Evolutionary conservation across 495 filamentous ascomycete species (phyloP).

Genomic region (Aspergillus affinis): DNA sequence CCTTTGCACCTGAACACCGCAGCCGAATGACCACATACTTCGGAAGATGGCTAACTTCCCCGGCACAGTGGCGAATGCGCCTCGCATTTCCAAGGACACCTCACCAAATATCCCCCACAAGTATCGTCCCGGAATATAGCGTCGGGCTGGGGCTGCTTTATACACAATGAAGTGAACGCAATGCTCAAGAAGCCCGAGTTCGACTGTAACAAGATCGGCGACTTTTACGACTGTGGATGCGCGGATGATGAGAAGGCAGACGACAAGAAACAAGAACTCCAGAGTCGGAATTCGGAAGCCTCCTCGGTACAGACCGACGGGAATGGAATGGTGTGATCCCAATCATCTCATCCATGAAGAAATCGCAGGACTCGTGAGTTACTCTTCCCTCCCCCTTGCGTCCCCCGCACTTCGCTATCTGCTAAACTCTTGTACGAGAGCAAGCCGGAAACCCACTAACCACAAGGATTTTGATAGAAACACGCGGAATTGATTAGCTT

Average conservation of each 20-base stretch:
- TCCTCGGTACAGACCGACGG: slow-evolving; percentile 15
- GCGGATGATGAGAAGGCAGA: slow-evolving; percentile 61
- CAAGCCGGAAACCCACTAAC: neutral
- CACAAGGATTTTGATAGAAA: neutral
- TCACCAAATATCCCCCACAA: slow-evolving; percentile 86
- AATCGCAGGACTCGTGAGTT: slow-evolving; percentile 43
- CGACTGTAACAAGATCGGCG: slow-evolving; percentile 85
- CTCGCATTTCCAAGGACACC: slow-evolving; percentile 79
- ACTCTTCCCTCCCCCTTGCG: slow-evolving; percentile 13
- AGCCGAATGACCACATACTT: neutral
- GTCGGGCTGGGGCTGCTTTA: slow-evolving; percentile 88
- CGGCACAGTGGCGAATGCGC: slow-evolving; percentile 82
- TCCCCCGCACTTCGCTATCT: neutral
- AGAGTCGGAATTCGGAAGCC: slow-evolving; percentile 12
- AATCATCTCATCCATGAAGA: slow-evolving; percentile 32
- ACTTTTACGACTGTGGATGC: slow-evolving; percentile 96
- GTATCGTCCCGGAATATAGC: slow-evolving; percentile 79
- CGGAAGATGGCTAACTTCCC: slow-evolving; percentile 6
- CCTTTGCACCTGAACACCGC: neutral
- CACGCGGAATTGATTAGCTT: neutral
- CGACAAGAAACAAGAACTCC: slow-evolving; percentile 12
- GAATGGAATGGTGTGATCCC: slow-evolving; percentile 14
- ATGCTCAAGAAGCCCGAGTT: slow-evolving; percentile 78
- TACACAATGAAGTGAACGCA: slow-evolving; percentile 94
- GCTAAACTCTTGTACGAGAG: neutral